Conservation (phyloP, 1,284 basidiomycete genomes). For the Cutaneotrichosporon daszewskae region DNA sequence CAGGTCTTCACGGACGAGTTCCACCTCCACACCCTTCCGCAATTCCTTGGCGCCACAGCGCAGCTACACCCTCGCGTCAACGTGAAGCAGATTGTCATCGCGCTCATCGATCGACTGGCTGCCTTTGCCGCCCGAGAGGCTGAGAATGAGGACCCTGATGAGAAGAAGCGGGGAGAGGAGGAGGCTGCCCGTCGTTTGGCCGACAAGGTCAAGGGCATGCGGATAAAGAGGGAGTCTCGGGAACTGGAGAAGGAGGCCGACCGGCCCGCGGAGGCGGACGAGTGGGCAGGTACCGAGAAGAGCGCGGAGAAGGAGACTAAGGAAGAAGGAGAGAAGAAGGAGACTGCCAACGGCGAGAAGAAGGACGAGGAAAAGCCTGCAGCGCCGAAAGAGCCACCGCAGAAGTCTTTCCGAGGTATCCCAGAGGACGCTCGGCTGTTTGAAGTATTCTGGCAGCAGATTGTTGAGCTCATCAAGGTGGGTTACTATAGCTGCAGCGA, state of each 20-base stretch:
- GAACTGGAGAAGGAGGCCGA: constrained; percentile 27
- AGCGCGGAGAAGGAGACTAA: background rate
- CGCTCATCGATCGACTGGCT: constrained; percentile 89
- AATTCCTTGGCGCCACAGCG: constrained; percentile 87
- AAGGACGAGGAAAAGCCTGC: constrained; percentile 19
- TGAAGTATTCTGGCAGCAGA: constrained; percentile 96
- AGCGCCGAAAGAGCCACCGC: constrained; percentile 43
- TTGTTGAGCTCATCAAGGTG: constrained; percentile 93
- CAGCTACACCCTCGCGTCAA: constrained; percentile 92
- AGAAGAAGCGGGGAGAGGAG: constrained; percentile 82
- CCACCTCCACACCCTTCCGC: constrained; percentile 83
- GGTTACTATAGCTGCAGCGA: constrained; percentile 3
- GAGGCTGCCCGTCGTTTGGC: constrained; percentile 77
- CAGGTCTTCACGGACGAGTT: constrained; percentile 97
- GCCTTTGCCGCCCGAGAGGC: constrained; percentile 89
- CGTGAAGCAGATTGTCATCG: constrained; percentile 93
- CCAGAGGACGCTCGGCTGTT: constrained; percentile 88
- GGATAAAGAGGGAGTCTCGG: constrained; percentile 47
- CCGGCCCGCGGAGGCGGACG: constrained; percentile 35
- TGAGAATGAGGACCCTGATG: constrained; percentile 86
- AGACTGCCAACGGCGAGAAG: constrained; percentile 11
- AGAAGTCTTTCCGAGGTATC: constrained; percentile 68
- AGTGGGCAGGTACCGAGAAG: constrained; percentile 21
- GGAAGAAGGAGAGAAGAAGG: constrained; percentile 12
- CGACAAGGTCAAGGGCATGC: constrained; percentile 63